Conservation (phyloP, 768 basidiomycete genomes). For the Chalciporus sphaerocephalus region DNA sequence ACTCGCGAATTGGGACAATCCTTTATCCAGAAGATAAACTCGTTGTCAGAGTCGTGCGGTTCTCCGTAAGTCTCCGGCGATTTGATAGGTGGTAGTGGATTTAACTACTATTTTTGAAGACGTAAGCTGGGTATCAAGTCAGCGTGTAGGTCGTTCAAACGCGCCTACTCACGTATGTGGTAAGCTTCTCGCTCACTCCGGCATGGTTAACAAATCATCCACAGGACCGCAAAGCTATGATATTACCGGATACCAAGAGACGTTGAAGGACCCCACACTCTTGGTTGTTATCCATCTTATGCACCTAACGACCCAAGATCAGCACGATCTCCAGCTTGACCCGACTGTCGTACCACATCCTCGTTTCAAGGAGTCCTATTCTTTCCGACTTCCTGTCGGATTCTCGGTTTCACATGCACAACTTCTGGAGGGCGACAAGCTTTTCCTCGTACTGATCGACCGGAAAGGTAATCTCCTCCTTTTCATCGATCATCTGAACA, state of each 20-base stretch:
- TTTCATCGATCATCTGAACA: conserved; percentile 34
- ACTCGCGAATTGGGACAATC: conserved; percentile 12
- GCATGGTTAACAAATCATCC: not conserved
- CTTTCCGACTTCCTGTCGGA: conserved; percentile 22
- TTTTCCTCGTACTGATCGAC: conserved; percentile 41
- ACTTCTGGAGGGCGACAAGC: conserved; percentile 36
- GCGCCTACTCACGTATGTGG: conserved; percentile 4
- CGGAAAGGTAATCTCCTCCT: conserved; percentile 30
- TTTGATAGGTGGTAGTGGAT: not conserved
- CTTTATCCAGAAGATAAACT: conserved; percentile 19
- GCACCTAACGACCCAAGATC: conserved; percentile 29
- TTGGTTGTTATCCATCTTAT: conserved; percentile 26
- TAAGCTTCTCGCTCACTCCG: not conserved
- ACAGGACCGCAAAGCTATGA: conserved; percentile 16
- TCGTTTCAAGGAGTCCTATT: conserved; percentile 23
- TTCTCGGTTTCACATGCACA: conserved; percentile 33
- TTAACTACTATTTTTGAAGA: conserved; percentile 6
- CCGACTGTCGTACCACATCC: conserved; percentile 17
- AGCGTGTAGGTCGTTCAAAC: not conserved
- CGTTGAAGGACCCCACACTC: conserved; percentile 17
- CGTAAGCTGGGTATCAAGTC: conserved; percentile 15
- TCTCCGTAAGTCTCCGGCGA: conserved; percentile 13
- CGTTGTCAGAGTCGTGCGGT: conserved; percentile 13
- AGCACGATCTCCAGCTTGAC: conserved; percentile 29
- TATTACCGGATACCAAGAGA: conserved; percentile 17